A percentile compares a stretch with the other conserved stretches of the same genome.
phyloP scores from a whole-genome alignment of 805 yeast genomes.

The Ogataea minuta region DNA sequence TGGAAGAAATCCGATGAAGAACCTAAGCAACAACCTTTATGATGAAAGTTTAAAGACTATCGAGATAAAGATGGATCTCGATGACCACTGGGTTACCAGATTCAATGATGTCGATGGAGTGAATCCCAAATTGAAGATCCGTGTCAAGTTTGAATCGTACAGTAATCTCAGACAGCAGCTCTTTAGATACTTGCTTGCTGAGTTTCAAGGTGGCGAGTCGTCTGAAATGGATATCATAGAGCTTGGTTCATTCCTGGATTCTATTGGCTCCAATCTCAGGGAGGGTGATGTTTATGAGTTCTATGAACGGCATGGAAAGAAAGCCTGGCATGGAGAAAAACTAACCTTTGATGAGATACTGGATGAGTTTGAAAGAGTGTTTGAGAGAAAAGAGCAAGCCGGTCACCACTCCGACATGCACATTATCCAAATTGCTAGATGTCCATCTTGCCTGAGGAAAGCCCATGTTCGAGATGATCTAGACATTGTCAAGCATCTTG shows the following conservation, averaged over 20 bases:
- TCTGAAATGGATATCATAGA: conserved; percentile 56
- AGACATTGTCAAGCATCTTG: conserved; percentile 82
- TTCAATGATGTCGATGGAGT: conserved; percentile 38
- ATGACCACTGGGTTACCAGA: conserved; percentile 32
- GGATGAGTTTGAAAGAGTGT: conserved; percentile 45
- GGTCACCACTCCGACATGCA: conserved; percentile 21
- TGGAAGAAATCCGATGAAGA: conserved; percentile 32
- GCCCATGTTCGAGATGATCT: conserved; percentile 55
- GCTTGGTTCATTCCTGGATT: conserved; percentile 60
- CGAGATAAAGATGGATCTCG: conserved; percentile 32
- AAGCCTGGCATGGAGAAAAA: conserved; percentile 54
- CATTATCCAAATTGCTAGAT: conserved; percentile 60
- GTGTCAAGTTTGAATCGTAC: conserved; percentile 68
- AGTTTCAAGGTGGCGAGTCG: conserved; percentile 47
- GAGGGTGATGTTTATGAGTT: conserved; percentile 55
- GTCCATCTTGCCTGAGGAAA: conserved; percentile 75
- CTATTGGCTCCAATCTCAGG: conserved; percentile 55
- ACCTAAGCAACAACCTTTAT: conserved; percentile 35
- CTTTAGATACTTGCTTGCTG: conserved; percentile 57
- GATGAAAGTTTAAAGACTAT: conserved; percentile 43
- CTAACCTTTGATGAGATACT: conserved; percentile 45
- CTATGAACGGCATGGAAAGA: conserved; percentile 43
- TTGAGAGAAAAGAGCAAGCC: conserved; percentile 19
- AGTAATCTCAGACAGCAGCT: conserved; percentile 59
- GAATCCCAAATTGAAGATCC: conserved; percentile 54